A percentile compares a stretch with the other conserved stretches of the same genome.
phyloP scores from a whole-genome alignment of 495 filamentous ascomycete genomes.

The Trichoderma parareesei region DNA sequence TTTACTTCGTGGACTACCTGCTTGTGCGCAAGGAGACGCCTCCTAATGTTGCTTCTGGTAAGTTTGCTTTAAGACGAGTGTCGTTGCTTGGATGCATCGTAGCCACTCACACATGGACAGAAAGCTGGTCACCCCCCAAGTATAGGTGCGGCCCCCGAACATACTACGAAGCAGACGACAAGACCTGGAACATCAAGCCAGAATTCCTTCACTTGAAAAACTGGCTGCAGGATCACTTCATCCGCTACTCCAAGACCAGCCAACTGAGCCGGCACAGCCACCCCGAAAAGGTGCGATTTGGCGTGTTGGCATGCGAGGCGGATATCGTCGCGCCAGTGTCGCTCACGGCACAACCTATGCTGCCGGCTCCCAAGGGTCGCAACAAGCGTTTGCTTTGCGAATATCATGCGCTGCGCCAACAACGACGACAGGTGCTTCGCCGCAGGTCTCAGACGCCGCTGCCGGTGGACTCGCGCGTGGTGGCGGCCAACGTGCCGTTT shows the following conservation, averaged over 20 bases:
- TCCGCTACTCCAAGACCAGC: conserved; percentile 19
- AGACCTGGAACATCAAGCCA: conserved; percentile 21
- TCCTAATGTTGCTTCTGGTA: neutral
- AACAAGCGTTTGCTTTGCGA: conserved; percentile 6
- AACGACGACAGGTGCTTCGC: neutral
- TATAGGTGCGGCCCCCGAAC: conserved; percentile 20
- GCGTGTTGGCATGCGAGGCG: conserved; percentile 25
- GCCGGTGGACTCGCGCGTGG: neutral
- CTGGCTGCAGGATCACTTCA: conserved; percentile 25
- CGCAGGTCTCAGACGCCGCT: neutral
- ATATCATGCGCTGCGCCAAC: neutral
- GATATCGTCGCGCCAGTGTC: conserved; percentile 12
- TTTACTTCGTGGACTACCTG: conserved; percentile 28
- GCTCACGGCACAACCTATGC: neutral
- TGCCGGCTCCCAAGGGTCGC: neutral
- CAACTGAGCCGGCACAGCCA: conserved; percentile 13
- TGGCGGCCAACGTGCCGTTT: neutral
- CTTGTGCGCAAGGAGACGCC: conserved; percentile 17
- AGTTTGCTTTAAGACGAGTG: neutral
- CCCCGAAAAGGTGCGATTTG: conserved; percentile 23
- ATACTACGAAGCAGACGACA: conserved; percentile 22
- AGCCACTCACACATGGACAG: neutral
- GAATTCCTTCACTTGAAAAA: conserved; percentile 18
- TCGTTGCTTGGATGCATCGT: neutral
- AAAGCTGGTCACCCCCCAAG: conserved; percentile 7